A percentile compares a stretch with the other conserved stretches of the same genome.
These are phyloP conservation scores for Quercus robur DNA, from an alignment of 306 rosid genomes.

Conservation along the genomic window DNA sequence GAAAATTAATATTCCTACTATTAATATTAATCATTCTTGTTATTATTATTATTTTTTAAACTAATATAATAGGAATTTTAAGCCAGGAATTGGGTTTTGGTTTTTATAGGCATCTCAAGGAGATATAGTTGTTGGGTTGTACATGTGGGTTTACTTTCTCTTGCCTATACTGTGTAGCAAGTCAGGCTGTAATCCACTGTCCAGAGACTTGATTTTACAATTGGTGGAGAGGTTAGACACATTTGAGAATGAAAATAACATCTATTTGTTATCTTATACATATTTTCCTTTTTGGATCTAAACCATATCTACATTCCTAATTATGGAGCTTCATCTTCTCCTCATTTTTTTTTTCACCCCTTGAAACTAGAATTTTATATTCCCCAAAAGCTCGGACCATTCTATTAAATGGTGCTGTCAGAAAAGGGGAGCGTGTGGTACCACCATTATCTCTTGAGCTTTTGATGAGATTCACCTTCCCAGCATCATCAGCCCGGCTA, in stretches of 20 bases:
- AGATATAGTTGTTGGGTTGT: constrained; percentile 39
- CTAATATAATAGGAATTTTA: background rate
- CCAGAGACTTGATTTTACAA: constrained; percentile 48
- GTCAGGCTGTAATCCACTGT: constrained; percentile 39
- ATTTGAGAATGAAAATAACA: constrained; percentile 4
- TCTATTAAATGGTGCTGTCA: constrained; percentile 43
- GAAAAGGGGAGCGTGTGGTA: constrained; percentile 51
- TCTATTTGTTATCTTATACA: background rate
- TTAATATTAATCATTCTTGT: background rate
- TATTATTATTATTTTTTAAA: too few species aligned
- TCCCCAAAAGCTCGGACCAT: constrained; percentile 43
- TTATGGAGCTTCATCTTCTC: background rate
- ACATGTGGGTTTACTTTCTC: constrained; percentile 42
- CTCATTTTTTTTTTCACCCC: background rate
- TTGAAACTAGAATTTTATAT: constrained; percentile 33
- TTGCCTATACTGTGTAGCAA: constrained; percentile 43
- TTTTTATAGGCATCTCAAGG: constrained; percentile 42
- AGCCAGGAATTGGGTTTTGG: constrained; percentile 7
- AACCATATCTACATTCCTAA: background rate
- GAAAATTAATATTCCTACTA: background rate
- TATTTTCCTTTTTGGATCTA: background rate
- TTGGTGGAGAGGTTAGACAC: constrained; percentile 44
- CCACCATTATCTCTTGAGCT: constrained; percentile 44
- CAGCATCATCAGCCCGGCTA: constrained; percentile 37
- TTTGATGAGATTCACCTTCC: constrained; percentile 37